Conservation (phyloP, 257 asterid species). For the Scutellaria barbata region DNA sequence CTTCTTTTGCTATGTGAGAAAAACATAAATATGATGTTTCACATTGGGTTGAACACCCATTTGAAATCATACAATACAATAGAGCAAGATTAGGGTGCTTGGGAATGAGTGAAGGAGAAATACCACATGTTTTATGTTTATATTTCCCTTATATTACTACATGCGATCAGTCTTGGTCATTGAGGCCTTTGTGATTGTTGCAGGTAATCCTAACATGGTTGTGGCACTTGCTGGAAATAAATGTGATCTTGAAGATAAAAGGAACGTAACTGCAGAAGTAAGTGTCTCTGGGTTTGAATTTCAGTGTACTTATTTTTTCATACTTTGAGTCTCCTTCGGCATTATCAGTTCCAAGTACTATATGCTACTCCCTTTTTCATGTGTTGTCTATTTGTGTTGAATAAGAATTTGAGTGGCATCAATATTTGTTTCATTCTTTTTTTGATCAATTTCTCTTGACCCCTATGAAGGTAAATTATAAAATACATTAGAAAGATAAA, state of each 20-base stretch:
- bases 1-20: background rate
- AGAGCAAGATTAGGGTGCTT: constrained; percentile 17
- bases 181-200: constrained; percentile 17
- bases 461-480: background rate
- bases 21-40: background rate
- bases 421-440: background rate
- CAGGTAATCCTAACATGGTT: constrained; percentile 90
- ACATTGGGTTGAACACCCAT: background rate
- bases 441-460: constrained; percentile 3
- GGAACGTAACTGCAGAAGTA: constrained; percentile 80
- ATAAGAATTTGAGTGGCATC: constrained; percentile 11
- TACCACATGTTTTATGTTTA: constrained; percentile 6
- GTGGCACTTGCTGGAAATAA: constrained; percentile 96
- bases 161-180: constrained; percentile 25
- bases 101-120: constrained; percentile 18
- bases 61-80: background rate
- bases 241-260: constrained; percentile 86
- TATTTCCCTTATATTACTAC: constrained; percentile 6
- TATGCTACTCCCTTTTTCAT: constrained; percentile 21
- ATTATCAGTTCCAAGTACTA: background rate
- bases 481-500: background rate
- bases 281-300: constrained; percentile 36
- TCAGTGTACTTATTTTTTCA: constrained; percentile 23
- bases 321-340: constrained; percentile 7
- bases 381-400: background rate